These are phyloP conservation scores for Fistulinella staudtii DNA, from an alignment of 1,284 basidiomycete genomes.

Conservation along the genomic window DNA sequence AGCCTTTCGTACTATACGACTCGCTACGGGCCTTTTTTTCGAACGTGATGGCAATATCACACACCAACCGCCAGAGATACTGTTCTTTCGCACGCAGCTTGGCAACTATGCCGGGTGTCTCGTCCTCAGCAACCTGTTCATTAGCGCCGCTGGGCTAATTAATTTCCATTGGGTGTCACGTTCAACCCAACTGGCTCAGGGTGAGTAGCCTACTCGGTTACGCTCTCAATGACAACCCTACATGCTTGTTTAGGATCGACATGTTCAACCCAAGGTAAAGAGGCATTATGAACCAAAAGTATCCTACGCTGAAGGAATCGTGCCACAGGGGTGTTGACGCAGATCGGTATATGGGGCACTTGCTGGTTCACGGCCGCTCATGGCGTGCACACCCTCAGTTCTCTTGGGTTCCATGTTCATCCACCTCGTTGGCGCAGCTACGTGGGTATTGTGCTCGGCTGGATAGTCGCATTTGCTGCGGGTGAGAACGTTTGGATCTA, in stretches of 20 bases:
- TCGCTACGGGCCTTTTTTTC: slow-evolving; percentile 24
- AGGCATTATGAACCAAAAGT: not conserved
- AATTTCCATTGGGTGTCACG: slow-evolving; percentile 29
- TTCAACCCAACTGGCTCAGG: slow-evolving; percentile 44
- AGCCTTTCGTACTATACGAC: slow-evolving; percentile 17
- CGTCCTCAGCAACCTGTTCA: slow-evolving; percentile 54
- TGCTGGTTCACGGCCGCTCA: slow-evolving; percentile 65
- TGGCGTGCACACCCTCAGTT: slow-evolving; percentile 64
- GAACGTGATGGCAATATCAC: slow-evolving; percentile 8
- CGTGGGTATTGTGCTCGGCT: slow-evolving; percentile 47
- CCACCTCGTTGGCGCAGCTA: slow-evolving; percentile 48
- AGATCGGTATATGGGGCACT: slow-evolving; percentile 56
- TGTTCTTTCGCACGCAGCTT: slow-evolving; percentile 68
- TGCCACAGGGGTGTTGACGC: slow-evolving; percentile 49
- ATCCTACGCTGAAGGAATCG: slow-evolving; percentile 2
- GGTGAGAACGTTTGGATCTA: slow-evolving; percentile 37
- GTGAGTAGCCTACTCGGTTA: slow-evolving; percentile 31
- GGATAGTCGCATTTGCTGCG: slow-evolving; percentile 44
- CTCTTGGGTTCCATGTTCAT: slow-evolving; percentile 53
- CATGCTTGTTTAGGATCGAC: slow-evolving; percentile 24
- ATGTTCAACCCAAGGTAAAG: slow-evolving; percentile 58
- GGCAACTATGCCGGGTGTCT: slow-evolving; percentile 64
- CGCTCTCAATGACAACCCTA: not conserved
- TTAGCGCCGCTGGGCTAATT: slow-evolving; percentile 50
- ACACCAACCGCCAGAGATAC: slow-evolving; percentile 39